Evolutionary conservation across 257 asterid species (phyloP), one percentile per base, ranked within the genome.

Genomic region (Jacaranda copaia): DNA sequence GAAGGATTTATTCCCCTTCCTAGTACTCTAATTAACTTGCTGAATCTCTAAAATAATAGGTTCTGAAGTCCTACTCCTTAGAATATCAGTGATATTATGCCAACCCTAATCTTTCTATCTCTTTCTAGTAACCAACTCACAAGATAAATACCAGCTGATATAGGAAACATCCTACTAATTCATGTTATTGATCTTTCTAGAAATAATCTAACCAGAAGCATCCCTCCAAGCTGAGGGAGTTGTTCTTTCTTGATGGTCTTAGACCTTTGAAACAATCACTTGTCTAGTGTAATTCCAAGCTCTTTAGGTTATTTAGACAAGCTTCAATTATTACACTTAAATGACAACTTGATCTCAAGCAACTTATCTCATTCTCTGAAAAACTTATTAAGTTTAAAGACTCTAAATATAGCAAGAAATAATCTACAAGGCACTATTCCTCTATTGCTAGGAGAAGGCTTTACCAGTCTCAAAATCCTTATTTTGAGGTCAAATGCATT

Each of bases 11-110:
- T 89, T 67, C 89, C 88, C 12, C 81, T 84, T 32, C 80, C 90
- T 0, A 62, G 65, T 52, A 85, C 75, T 40, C 81, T 79, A 20
- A 57, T 89, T 48, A 88, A 83, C 78, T 39, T 85, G 76, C 57
- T 89, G 61, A 89, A 89, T 79, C 90, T 85, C 13, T 89, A 89
- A 9, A 72, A 82, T 74, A 87, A 89, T 68, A 78, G 79, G 70
- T 85, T 88, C 65, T 60, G 59, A 3, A 89, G 90, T 19, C 61
- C 75, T 14, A 87, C 87, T 72, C 87, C 89, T 51, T 77, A 18
- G 51, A 86, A 84, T 42, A 81, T 84, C 15, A 81, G 88, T 74
- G 70, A 65, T 57, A 36, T 32, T 53, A 84, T 84, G 88, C 81
- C 88, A 42, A 75, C 81, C 5, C 69, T 88, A 80, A 77, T 86